A percentile compares a stretch with the other conserved stretches of the same genome.
phyloP scores from a whole-genome alignment of 495 filamentous ascomycete genomes.

The Cairneyella variabilis region DNA sequence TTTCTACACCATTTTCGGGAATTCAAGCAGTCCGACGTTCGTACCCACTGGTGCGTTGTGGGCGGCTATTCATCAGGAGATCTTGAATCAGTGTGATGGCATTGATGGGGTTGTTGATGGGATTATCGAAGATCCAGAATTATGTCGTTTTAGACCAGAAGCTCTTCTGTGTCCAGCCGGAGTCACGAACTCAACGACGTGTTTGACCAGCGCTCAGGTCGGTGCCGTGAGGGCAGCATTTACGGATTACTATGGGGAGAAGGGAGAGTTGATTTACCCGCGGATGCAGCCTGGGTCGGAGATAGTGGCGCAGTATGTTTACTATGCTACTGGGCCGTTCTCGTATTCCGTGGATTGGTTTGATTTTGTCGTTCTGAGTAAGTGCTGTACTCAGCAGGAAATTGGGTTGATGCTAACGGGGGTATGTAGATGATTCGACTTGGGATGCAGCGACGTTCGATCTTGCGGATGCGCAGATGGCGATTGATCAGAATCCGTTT shows the following conservation, averaged over 20 bases:
- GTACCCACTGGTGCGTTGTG: too few species aligned
- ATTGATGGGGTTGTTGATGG: too few species aligned
- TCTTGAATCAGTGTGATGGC: too few species aligned
- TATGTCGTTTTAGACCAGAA: too few species aligned
- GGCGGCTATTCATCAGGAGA: too few species aligned
- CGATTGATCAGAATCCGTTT: conserved; percentile 26
- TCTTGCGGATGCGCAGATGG: conserved; percentile 21
- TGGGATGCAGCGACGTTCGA: conserved; percentile 40
- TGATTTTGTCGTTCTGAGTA: conserved; percentile 49
- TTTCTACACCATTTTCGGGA: too few species aligned
- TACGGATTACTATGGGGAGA: conserved; percentile 39
- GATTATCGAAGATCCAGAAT: too few species aligned
- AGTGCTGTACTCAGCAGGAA: background rate
- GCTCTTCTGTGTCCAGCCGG: too few species aligned
- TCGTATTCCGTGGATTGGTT: conserved; percentile 32
- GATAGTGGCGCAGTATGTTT: conserved; percentile 19
- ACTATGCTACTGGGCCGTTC: conserved; percentile 21
- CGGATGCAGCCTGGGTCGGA: conserved; percentile 37
- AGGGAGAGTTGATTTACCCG: conserved; percentile 51
- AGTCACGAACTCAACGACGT: too few species aligned
- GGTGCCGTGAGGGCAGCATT: conserved; percentile 46
- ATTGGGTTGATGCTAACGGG: background rate
- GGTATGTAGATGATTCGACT: conserved; percentile 29
- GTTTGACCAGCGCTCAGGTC: conserved; percentile 56
- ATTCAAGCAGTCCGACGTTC: too few species aligned